These are phyloP conservation scores for Penicillium ucsense DNA, from an alignment of 495 filamentous ascomycete genomes.

Conservation along the genomic window DNA sequence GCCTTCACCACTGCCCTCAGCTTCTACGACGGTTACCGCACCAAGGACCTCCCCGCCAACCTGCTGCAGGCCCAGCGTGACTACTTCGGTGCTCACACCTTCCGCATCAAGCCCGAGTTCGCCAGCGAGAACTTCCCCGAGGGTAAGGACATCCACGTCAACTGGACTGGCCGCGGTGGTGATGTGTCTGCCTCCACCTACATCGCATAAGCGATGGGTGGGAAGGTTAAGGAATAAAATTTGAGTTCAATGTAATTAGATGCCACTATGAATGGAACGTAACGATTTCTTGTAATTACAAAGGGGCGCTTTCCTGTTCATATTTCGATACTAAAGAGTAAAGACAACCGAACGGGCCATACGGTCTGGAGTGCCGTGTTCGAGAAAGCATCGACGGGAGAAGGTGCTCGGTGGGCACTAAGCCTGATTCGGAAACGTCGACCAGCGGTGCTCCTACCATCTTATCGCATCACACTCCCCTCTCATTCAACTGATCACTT, in stretches of 20 bases:
- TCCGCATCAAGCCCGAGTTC: constrained; percentile 88
- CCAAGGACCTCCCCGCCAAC: constrained; percentile 92
- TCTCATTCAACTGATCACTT: constrained; percentile 8
- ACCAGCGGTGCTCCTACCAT: constrained; percentile 12
- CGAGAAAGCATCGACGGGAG: background rate
- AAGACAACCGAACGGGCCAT: too few species aligned
- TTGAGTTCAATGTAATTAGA: constrained; percentile 24
- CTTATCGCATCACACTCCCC: constrained; percentile 10
- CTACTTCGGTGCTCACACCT: constrained; percentile 99
- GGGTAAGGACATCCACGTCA: constrained; percentile 91
- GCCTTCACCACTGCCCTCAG: constrained; percentile 92
- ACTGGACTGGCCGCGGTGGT: constrained; percentile 98
- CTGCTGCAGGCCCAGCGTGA: constrained; percentile 96
- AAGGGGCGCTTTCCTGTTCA: background rate
- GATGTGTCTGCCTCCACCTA: constrained; percentile 96
- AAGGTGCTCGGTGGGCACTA: background rate
- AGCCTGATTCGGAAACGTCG: constrained; percentile 4
- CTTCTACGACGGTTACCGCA: constrained; percentile 98
- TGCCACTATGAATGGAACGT: constrained; percentile 21
- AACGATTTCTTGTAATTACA: constrained; percentile 5
- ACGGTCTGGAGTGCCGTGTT: too few species aligned
- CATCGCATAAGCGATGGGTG: constrained; percentile 59
- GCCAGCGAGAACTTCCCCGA: constrained; percentile 76
- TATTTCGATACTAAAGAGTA: too few species aligned
- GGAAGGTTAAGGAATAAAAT: constrained; percentile 18